These are phyloP conservation scores for Calvatia gigantea DNA, from an alignment of 768 basidiomycete species.

Conservation along the genomic window DNA sequence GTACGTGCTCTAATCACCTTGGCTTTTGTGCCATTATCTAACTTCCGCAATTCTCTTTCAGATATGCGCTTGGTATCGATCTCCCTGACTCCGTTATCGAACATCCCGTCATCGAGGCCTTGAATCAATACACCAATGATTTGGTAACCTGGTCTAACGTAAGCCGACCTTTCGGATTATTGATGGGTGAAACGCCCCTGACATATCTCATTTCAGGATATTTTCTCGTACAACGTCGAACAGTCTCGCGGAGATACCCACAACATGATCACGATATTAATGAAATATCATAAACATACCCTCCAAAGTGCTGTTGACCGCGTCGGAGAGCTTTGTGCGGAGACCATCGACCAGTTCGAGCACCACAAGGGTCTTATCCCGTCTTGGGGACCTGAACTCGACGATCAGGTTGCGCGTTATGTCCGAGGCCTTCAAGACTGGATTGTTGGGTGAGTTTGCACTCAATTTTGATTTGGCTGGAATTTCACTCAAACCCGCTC, in stretches of 20 bases:
- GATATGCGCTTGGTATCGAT: constrained; percentile 64
- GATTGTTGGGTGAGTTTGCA: constrained; percentile 54
- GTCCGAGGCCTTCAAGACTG: constrained; percentile 64
- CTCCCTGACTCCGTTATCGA: constrained; percentile 70
- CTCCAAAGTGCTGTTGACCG: constrained; percentile 63
- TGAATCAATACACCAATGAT: constrained; percentile 71
- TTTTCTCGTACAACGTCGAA: constrained; percentile 75
- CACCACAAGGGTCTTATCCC: constrained; percentile 47
- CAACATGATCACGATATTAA: constrained; percentile 72
- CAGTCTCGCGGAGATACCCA: constrained; percentile 67
- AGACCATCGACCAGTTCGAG: constrained; percentile 50
- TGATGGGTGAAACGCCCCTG: neutral
- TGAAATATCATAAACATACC: constrained; percentile 52
- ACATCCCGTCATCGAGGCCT: constrained; percentile 54
- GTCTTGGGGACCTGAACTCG: constrained; percentile 60
- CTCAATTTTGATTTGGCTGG: neutral
- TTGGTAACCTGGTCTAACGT: constrained; percentile 85
- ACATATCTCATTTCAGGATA: constrained; percentile 41
- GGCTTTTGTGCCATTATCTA: neutral
- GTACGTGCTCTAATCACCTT: constrained; percentile 27
- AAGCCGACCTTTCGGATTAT: constrained; percentile 21
- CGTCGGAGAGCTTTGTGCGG: constrained; percentile 58
- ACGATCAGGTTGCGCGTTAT: constrained; percentile 54
- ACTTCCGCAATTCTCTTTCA: constrained; percentile 16
- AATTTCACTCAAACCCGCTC: neutral